A percentile compares a stretch with the other conserved stretches of the same genome.
phyloP scores from a whole-genome alignment of 1,284 basidiomycete genomes.

The Fomitopsis betulina region DNA sequence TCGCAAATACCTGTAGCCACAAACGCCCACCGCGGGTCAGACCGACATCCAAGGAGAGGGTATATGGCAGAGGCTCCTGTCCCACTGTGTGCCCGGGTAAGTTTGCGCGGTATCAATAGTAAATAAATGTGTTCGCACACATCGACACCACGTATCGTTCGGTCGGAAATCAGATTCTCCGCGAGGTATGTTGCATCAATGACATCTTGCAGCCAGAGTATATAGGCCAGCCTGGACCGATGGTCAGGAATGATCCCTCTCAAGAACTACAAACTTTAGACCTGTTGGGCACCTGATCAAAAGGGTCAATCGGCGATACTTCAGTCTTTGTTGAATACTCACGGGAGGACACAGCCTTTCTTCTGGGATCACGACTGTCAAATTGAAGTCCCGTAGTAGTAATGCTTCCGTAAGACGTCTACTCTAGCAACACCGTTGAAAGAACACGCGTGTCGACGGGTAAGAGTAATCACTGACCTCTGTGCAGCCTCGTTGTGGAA shows the following conservation, averaged over 20 bases:
- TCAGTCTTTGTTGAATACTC: slow-evolving; percentile 19
- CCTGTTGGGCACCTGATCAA: slow-evolving; percentile 63
- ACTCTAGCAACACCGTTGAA: not conserved
- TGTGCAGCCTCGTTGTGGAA: slow-evolving; percentile 70
- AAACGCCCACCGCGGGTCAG: slow-evolving; percentile 54
- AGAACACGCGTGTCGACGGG: not conserved
- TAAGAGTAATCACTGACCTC: slow-evolving; percentile 38
- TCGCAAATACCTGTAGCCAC: slow-evolving; percentile 61
- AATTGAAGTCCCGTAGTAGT: slow-evolving; percentile 67
- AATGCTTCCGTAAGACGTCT: slow-evolving; percentile 78
- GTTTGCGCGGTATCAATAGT: not conserved
- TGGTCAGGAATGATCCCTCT: not conserved
- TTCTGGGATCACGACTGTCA: slow-evolving; percentile 58
- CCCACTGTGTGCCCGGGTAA: slow-evolving; percentile 50
- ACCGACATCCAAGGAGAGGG: slow-evolving; percentile 67
- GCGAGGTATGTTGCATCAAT: slow-evolving; percentile 19
- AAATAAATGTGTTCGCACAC: slow-evolving; percentile 35
- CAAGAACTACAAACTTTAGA: slow-evolving; percentile 17
- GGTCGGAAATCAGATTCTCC: not conserved
- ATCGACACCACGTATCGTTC: slow-evolving; percentile 40
- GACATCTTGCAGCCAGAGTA: slow-evolving; percentile 70
- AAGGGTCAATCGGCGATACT: too few relatives aligned
- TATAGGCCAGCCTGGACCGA: slow-evolving; percentile 65
- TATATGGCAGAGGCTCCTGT: slow-evolving; percentile 92
- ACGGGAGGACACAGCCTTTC: slow-evolving; percentile 87